Evolutionary conservation across 495 filamentous ascomycete species (phyloP).

Genomic region (Chaetomidium leptoderma): DNA sequence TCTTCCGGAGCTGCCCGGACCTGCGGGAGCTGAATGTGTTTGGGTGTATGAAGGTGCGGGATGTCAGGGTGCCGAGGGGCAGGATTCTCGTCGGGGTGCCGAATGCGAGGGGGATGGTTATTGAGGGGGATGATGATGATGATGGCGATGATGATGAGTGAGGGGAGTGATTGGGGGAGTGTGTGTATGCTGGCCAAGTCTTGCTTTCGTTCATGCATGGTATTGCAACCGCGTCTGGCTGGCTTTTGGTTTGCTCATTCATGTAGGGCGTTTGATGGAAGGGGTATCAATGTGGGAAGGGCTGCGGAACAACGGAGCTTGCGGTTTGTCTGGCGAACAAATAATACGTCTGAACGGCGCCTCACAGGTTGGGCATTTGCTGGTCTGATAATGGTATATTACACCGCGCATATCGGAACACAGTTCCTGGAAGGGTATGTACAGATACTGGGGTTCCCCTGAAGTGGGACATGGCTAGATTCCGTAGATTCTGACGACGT

Average conservation of each 20-base stretch:
- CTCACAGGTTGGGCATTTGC: not conserved
- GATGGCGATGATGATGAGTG: constrained; percentile 8
- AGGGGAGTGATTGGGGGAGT: not conserved
- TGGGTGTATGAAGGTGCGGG: constrained; percentile 73
- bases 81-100: constrained; percentile 76
- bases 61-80: constrained; percentile 64
- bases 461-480: not conserved
- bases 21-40: constrained; percentile 73
- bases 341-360: too few species aligned
- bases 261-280: not conserved
- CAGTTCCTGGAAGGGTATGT: not conserved
- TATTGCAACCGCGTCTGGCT: not conserved
- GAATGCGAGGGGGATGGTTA: constrained; percentile 57
- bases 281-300: not conserved
- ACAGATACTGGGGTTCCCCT: not conserved
- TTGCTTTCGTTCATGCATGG: not conserved
- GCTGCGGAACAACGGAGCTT: too few species aligned
- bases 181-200: not conserved
- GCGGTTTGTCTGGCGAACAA: too few species aligned
- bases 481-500: not conserved
- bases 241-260: not conserved
- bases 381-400: not conserved
- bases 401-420: not conserved
- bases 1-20: constrained; percentile 70
- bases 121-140: constrained; percentile 41